Evolutionary conservation across 257 asterid genomes (phyloP), one percentile per base, ranked within the genome.

Genomic region (Jacaranda copaia): DNA sequence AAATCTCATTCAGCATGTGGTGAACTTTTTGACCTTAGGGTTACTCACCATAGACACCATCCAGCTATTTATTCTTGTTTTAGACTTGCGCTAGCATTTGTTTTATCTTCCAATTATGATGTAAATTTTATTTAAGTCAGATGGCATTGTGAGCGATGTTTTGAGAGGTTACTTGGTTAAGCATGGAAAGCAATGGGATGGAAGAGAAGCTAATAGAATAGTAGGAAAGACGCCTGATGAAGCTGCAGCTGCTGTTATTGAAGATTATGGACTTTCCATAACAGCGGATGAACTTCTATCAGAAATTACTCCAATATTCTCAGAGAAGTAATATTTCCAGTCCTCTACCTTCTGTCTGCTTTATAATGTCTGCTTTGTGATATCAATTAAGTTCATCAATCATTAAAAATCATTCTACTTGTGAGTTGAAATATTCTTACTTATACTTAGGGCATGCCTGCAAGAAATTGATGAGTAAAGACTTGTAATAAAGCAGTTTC

Each of bases 111-210:
- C 51, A 38, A 19, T 39, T 63, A 36, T 46, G 51, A 43, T 42
- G n/a, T 70, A 36, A 49, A 72, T 46, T 70, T 42, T 52, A 62
- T 77, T 55, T 55, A 19, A 80, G 55, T 77, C 90, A 94, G 98
- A 94, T 87, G 94, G 92, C 76, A 75, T 88, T 70, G 97, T 92
- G 76, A 85, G 57, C 60, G 91, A 88, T 78, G 80, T 91, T 61
- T 55, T 94, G 83, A 92, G 78, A 79, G 73, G 68, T 80, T 87
- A 85, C 87, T 84, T 94, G 86, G 87, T 80, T 62, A 92, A 88
- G 84, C 82, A 87, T 77, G 98, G 95, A 57, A 92, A 94, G 89
- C 87, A 92, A 74, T 94, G 97, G 99, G 95, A 92, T 75, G 93
- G 86, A 70, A 86, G 70, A 74, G 77, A 48, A 81, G 82, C 89